Percentiles rank a stretch among this genome's conserved stretches.
These are phyloP conservation scores for Flaveria bidentis DNA, from an alignment of 129 eudicot species.

Conservation along the genomic window DNA sequence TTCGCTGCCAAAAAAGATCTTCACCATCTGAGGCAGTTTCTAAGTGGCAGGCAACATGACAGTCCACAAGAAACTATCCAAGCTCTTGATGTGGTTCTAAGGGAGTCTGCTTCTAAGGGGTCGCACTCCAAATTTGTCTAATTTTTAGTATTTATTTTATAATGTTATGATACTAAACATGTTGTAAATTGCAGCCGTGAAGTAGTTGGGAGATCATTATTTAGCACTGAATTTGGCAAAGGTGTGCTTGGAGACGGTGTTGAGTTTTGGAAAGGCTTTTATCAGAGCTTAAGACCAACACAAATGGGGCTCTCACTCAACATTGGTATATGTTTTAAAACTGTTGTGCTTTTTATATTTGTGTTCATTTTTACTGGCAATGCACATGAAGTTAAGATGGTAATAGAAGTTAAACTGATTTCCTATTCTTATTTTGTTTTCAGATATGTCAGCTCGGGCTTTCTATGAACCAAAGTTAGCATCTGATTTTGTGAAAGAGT, in stretches of 20 bases:
- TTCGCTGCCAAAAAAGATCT: slow-evolving; percentile 55
- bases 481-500: slow-evolving; percentile 46
- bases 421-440: neutral
- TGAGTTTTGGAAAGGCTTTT: slow-evolving; percentile 70
- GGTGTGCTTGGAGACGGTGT: slow-evolving; percentile 65
- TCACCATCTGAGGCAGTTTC: slow-evolving; percentile 47
- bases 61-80: slow-evolving; percentile 73
- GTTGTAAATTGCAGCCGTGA: slow-evolving; percentile 40
- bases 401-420: neutral
- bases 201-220: slow-evolving; percentile 66
- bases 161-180: neutral
- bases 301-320: slow-evolving; percentile 85
- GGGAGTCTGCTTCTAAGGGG: slow-evolving; percentile 51
- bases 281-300: slow-evolving; percentile 77
- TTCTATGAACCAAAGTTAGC: slow-evolving; percentile 43
- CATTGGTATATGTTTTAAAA: slow-evolving; percentile 40
- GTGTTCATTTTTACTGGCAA: neutral
- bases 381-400: neutral
- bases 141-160: neutral
- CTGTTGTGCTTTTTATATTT: neutral
- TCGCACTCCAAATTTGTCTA: neutral
- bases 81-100: slow-evolving; percentile 66
- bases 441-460: slow-evolving; percentile 78
- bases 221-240: slow-evolving; percentile 38
- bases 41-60: slow-evolving; percentile 50